These are phyloP conservation scores for Nidula microcarpa DNA, from an alignment of 768 basidiomycete species.

Conservation along the genomic window DNA sequence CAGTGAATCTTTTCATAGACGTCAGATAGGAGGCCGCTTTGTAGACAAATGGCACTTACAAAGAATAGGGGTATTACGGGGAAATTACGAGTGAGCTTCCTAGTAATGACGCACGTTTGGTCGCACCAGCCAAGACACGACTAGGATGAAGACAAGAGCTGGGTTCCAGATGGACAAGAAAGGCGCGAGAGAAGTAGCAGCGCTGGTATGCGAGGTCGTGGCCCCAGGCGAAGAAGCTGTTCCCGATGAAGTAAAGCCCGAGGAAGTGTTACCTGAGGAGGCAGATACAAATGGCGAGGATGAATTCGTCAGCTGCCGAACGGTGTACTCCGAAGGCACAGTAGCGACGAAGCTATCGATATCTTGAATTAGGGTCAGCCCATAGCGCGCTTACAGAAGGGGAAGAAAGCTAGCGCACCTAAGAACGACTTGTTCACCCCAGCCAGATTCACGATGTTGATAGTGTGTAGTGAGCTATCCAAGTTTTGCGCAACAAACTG, in stretches of 20 bases:
- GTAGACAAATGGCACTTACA: too few relatives aligned
- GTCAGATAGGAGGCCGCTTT: too few relatives aligned
- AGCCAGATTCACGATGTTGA: conserved; percentile 36
- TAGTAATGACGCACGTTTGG: conserved; percentile 1
- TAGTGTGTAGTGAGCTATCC: conserved; percentile 28
- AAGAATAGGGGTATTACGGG: neutral
- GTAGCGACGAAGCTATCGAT: conserved; percentile 41
- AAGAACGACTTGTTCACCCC: conserved; percentile 42
- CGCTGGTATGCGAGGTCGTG: neutral
- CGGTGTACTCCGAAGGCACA: conserved; percentile 36
- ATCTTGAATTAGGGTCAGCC: conserved; percentile 19
- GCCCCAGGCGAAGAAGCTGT: neutral
- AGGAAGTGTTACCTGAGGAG: neutral
- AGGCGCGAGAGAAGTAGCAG: neutral
- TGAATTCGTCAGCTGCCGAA: conserved; percentile 22
- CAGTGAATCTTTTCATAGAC: too few relatives aligned
- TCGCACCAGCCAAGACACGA: conserved; percentile 5
- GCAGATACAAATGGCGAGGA: conserved; percentile 16
- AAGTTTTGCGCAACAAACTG: conserved; percentile 41
- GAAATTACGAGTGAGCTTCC: neutral
- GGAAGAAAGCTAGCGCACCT: conserved; percentile 20
- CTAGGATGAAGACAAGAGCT: conserved; percentile 7
- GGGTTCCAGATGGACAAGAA: conserved; percentile 4
- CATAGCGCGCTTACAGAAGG: neutral
- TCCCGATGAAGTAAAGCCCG: conserved; percentile 3